Evolutionary conservation across 768 basidiomycete species (phyloP), one percentile per base, ranked within the genome.

Genomic region (Mycena vulgaris): DNA sequence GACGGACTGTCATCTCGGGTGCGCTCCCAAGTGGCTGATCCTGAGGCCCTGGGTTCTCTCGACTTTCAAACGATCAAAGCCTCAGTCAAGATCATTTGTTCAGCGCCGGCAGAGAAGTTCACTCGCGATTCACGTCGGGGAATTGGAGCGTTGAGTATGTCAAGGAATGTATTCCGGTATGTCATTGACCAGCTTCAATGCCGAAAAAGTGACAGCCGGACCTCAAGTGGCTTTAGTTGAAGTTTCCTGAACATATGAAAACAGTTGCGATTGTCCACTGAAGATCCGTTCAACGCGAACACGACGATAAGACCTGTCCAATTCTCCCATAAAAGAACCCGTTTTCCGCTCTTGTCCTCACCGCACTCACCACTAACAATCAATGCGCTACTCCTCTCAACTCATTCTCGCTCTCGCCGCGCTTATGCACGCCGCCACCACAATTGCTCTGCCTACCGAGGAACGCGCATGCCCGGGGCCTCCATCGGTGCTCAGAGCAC

Each of bases 221-320:
- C 28, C 58, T 59, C 42, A 59, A 59, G 58, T 47, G 58, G 42
- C 42, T 59, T 47, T 47, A 47, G 42, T 59, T 59, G 42, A 58
- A 58, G 57, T 28, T 58, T 42, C 39, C 57, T 58, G 57, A 42
- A 58, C 57, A 58, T 45, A 58, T 42, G 57, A 59, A 33, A 59
- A 47, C 58, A 59, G 58, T 31, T 59, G 58, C 17, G 58, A 59
- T 33, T 47, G 58, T 59, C 58, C 58, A 59, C 58, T 30, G 28
- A 59, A 59, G 58, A 59, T 59, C 58, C 42, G 30, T 59, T 59
- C 27, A 47, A 47, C 21, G 42, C 58, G 58, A 59, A 59, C 42
- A 59, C 47, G 58, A 59, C 45, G 40, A 59, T 59, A 59, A 31
- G 58, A 59, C 58, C 58, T 59, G 42, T 59, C 58, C 58, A 59